Base-by-base conservation (phyloP, 2,329 filamentous ascomycete species). In the Microascus cirrosus region DNA sequence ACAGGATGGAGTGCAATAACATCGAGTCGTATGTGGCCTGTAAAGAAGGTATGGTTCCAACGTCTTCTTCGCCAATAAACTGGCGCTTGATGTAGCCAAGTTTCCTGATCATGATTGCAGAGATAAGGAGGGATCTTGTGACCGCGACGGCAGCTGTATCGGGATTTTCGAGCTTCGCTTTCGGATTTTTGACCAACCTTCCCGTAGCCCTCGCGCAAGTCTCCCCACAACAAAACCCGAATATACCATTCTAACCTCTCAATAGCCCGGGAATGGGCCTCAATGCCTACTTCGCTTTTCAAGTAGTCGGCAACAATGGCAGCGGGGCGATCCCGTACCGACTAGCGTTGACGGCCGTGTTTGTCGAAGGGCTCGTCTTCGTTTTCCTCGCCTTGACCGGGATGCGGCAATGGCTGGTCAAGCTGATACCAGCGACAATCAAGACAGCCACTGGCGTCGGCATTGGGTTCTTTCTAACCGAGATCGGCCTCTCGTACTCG, bases 101-200 rank as follows among this genome's bases (percentile, higher is more conserved):
- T 20, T 28, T 2, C 6, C 12, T 55, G 18, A 45, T 51, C 7
- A 13, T 32, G 51, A 12, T n/a, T 56, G 34, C 57, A 77, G 84
- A 77, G 52, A 70, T 95, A 61, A 86, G 89, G 62, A 82, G 86
- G 35, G 90, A 95, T 68, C 74, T 94, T 20, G 84, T 94, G 59
- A 95, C 90, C 1, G 87, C 88, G 3, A 95, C 90, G 0, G 87
- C 89, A n/a, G 88, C 88, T 11, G 82, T 94, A 56, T 77, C 88
- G 6, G 89, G 89, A 7, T 75, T 94, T 59, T 81, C 87, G 1
- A 87, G 85, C 25, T 85, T 95, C 64, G 76, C 80, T 60, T 93
- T 95, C 73, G 90, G 90, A 3, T 78, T 93, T 22, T 77, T 92
- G 57, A 90, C 90, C 32, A 95, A 95, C 63, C 79, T 94, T 56